These are phyloP conservation scores for Nitzschia inconspicua DNA, from an alignment of 108 stramenopile species.

Conservation along the genomic window DNA sequence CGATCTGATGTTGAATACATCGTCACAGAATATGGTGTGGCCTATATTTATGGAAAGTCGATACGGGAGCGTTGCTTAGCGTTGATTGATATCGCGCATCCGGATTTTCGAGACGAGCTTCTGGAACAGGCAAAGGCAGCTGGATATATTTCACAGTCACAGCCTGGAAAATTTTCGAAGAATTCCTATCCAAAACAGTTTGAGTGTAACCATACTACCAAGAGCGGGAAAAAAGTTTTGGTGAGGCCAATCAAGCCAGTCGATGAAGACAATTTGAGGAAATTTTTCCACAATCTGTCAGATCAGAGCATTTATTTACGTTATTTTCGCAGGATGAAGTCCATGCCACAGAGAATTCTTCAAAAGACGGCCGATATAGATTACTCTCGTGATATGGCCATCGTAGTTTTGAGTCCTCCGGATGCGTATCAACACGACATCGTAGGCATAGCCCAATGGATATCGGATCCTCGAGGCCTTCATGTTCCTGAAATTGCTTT, in stretches of 20 bases:
- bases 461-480: constrained; percentile 20
- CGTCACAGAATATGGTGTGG: constrained; percentile 29
- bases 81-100: constrained; percentile 38
- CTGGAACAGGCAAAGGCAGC: constrained; percentile 29
- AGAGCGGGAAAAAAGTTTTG: constrained; percentile 19
- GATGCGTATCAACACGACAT: constrained; percentile 12
- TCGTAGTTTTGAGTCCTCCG: constrained; percentile 26
- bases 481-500: constrained; percentile 27
- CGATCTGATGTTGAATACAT: constrained; percentile 36
- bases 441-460: constrained; percentile 35
- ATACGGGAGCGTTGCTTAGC: constrained; percentile 37
- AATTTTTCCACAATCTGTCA: constrained; percentile 35
- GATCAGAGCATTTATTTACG: constrained; percentile 32
- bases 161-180: constrained; percentile 15
- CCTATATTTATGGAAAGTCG: constrained; percentile 36
- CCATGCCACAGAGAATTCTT: constrained; percentile 36
- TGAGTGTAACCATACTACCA: constrained; percentile 23
- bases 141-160: constrained; percentile 12
- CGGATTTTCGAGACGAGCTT: constrained; percentile 27
- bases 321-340: constrained; percentile 30
- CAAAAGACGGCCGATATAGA: constrained; percentile 32
- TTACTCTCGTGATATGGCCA: constrained; percentile 35
- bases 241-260: constrained; percentile 25
- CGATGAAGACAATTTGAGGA: constrained; percentile 26
- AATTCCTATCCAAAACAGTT: constrained; percentile 19